Conservation (phyloP, 2,329 filamentous ascomycete genomes). For the Aureobasidium vineae region DNA sequence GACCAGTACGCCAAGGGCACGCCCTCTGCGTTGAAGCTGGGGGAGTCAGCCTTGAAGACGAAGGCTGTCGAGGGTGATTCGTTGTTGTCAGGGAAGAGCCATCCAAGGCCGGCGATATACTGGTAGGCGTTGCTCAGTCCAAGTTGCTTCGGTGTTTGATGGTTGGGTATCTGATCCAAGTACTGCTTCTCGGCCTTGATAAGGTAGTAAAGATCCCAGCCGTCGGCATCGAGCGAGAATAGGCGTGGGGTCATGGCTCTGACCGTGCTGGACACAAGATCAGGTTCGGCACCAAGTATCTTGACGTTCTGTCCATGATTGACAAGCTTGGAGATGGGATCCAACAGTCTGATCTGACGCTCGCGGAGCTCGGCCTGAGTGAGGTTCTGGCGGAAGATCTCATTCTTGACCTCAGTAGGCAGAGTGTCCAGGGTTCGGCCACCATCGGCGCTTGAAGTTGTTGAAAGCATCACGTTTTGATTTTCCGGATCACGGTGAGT, state of each 20-base stretch:
- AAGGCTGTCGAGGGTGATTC: neutral
- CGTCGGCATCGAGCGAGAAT: constrained; percentile 11
- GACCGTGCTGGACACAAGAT: constrained; percentile 3
- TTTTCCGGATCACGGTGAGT: neutral
- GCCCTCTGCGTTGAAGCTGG: neutral
- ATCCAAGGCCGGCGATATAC: constrained; percentile 1
- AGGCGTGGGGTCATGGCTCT: constrained; percentile 9
- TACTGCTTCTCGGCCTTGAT: constrained; percentile 15
- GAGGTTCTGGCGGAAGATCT: constrained; percentile 12
- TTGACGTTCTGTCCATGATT: constrained; percentile 16
- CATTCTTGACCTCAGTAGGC: constrained; percentile 7
- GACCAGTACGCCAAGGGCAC: constrained; percentile 9
- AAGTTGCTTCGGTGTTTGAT: neutral
- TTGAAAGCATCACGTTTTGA: neutral
- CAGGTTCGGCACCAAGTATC: constrained; percentile 13
- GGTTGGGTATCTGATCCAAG: constrained; percentile 13
- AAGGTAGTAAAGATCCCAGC: constrained; percentile 13
- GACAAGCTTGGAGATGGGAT: constrained; percentile 16
- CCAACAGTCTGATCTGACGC: constrained; percentile 15
- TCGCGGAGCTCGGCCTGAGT: neutral
- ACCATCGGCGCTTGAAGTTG: constrained; percentile 7
- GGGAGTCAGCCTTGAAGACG: constrained; percentile 7
- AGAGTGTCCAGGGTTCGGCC: constrained; percentile 9
- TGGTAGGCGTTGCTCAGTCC: constrained; percentile 7
- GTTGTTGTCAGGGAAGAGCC: constrained; percentile 3